Conservation (phyloP, 495 filamentous ascomycete species). For the Extremus antarcticus region DNA sequence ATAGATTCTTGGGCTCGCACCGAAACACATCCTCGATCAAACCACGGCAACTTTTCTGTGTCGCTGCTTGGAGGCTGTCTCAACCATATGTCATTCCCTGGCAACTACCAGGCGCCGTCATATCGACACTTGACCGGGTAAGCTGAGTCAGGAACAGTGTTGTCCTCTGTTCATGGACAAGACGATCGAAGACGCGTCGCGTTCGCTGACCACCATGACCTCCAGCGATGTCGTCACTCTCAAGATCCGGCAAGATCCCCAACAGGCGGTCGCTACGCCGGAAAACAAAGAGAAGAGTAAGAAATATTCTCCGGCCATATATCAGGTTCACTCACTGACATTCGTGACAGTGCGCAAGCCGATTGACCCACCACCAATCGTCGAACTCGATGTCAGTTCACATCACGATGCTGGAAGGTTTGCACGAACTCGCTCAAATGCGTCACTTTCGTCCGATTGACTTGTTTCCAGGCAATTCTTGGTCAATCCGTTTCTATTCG, state of each 20-base stretch:
- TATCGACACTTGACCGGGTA: background rate
- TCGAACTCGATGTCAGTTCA: conserved; percentile 40
- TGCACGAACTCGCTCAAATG: background rate
- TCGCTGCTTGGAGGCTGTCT: background rate
- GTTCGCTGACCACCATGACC: background rate
- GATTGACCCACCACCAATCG: conserved; percentile 87
- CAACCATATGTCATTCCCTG: background rate
- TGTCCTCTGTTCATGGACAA: background rate
- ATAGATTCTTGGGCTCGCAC: no score
- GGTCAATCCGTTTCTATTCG: conserved; percentile 69
- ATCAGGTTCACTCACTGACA: background rate
- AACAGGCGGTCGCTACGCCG: conserved; percentile 23
- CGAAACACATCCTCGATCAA: no score
- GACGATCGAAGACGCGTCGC: background rate
- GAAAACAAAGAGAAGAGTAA: conserved; percentile 31
- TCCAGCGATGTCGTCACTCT: conserved; percentile 20
- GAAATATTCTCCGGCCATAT: no score
- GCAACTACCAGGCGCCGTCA: background rate
- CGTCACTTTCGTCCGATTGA: conserved; percentile 26
- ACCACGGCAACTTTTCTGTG: no score
- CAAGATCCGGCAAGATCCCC: conserved; percentile 27
- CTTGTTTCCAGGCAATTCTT: conserved; percentile 45
- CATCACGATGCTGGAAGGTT: conserved; percentile 3
- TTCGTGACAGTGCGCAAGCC: conserved; percentile 68
- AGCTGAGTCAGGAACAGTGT: background rate